Percentiles rank a stretch among this genome's conserved stretches.
These are phyloP conservation scores for Gamsiella multidivaricata DNA, from an alignment of 192 early-diverging fungal genomes.

Conservation along the genomic window DNA sequence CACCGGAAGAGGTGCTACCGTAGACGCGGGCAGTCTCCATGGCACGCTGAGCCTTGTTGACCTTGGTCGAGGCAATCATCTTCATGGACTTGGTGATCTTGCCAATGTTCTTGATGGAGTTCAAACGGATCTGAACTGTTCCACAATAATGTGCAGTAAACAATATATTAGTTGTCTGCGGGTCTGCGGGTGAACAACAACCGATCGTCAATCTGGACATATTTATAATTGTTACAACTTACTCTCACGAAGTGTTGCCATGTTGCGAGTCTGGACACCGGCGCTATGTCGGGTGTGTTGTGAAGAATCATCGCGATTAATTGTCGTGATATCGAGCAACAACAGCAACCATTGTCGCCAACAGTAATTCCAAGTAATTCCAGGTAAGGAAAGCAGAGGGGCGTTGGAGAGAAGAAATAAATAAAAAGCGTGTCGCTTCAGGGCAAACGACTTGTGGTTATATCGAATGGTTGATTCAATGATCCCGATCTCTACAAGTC, in stretches of 20 bases:
- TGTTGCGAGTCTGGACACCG: constrained; percentile 84
- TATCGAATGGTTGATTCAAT: too few species aligned
- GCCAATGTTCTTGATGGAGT: constrained; percentile 97
- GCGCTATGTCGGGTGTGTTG: constrained; percentile 56
- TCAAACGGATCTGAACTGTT: constrained; percentile 91
- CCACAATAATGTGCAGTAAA: background rate
- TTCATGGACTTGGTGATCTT: constrained; percentile 99
- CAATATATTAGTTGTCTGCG: background rate
- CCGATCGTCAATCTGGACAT: too few species aligned
- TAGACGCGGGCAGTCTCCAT: constrained; percentile 91
- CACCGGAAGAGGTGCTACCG: constrained; percentile 72
- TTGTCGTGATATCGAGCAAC: background rate
- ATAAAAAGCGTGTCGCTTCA: background rate
- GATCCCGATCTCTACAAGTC: too few species aligned
- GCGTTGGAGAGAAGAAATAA: too few species aligned
- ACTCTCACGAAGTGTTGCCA: constrained; percentile 95
- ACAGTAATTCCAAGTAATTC: too few species aligned
- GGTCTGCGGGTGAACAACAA: too few species aligned
- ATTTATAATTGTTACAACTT: constrained; percentile 49
- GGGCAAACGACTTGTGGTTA: too few species aligned
- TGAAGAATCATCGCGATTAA: background rate
- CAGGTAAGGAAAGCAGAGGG: too few species aligned
- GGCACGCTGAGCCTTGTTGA: constrained; percentile 84
- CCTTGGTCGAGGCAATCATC: constrained; percentile 99
- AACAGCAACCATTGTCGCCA: too few species aligned